These are phyloP conservation scores for Tricholomella constricta DNA, from an alignment of 768 basidiomycete genomes.

Conservation along the genomic window DNA sequence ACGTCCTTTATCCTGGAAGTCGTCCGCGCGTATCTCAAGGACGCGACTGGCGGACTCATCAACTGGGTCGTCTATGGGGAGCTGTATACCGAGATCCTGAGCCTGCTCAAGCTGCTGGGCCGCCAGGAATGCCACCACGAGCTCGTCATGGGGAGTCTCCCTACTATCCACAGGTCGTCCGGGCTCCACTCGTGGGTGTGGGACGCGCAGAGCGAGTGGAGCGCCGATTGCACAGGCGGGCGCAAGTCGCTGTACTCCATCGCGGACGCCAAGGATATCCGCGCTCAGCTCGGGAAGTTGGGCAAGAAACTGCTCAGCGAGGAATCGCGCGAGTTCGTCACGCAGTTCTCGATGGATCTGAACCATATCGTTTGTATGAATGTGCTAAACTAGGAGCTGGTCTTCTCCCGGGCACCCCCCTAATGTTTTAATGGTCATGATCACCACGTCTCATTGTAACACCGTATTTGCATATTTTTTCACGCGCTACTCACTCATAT, in stretches of 20 bases:
- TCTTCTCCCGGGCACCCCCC: no score
- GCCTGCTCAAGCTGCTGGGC: neutral
- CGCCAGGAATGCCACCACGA: neutral
- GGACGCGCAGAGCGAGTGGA: neutral
- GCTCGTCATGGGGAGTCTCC: neutral
- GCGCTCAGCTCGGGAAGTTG: neutral
- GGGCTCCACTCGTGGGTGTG: slow-evolving; percentile 7
- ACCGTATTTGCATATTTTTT: no score
- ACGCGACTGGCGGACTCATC: neutral
- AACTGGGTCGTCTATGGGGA: slow-evolving; percentile 11
- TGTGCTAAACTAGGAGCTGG: neutral
- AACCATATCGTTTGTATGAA: neutral
- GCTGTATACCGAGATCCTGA: slow-evolving; percentile 4
- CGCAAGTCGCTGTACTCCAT: slow-evolving; percentile 1
- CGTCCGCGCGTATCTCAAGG: slow-evolving; percentile 4
- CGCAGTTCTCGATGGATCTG: slow-evolving; percentile 4
- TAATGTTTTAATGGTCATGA: no score
- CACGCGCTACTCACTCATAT: no score
- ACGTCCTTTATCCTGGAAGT: slow-evolving; percentile 13
- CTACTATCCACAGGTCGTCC: slow-evolving; percentile 3
- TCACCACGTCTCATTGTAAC: no score
- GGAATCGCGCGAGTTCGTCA: neutral
- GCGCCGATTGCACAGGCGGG: neutral
- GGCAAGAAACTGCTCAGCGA: neutral
- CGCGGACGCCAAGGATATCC: neutral